A percentile compares a stretch with the other conserved stretches of the same genome.
These are phyloP conservation scores for Bruguiera gymnorhiza DNA, from an alignment of 345 rosid species.

Conservation along the genomic window DNA sequence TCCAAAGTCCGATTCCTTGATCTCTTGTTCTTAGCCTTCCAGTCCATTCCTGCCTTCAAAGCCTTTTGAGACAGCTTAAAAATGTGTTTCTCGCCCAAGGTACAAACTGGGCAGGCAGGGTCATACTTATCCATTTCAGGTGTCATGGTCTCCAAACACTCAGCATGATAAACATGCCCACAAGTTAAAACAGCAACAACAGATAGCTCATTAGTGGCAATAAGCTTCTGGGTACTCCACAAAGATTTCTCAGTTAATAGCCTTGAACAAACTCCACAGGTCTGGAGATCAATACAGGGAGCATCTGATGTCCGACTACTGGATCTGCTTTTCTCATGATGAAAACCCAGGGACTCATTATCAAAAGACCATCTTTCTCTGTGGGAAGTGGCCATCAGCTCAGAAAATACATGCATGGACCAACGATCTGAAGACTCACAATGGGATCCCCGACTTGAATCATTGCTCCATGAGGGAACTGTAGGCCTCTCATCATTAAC, in stretches of 20 bases:
- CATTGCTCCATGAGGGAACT: slow-evolving; percentile 53
- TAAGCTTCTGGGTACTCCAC: slow-evolving; percentile 75
- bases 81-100: slow-evolving; percentile 76
- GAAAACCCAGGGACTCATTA: slow-evolving; percentile 48
- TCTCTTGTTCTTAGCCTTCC: slow-evolving; percentile 61
- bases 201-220: slow-evolving; percentile 56
- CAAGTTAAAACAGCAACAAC: slow-evolving; percentile 77
- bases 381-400: slow-evolving; percentile 62
- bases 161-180: slow-evolving; percentile 95
- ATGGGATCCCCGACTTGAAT: slow-evolving; percentile 47
- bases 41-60: slow-evolving; percentile 68
- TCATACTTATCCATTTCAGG: slow-evolving; percentile 73
- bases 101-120: slow-evolving; percentile 90
- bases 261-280: slow-evolving; percentile 88
- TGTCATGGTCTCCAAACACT: slow-evolving; percentile 91
- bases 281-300: slow-evolving; percentile 51
- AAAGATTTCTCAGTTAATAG: slow-evolving; percentile 68
- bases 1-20: slow-evolving; percentile 64
- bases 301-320: slow-evolving; percentile 40
- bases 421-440: slow-evolving; percentile 74
- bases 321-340: slow-evolving; percentile 45
- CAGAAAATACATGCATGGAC: slow-evolving; percentile 83
- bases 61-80: slow-evolving; percentile 74
- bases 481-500: slow-evolving; percentile 43
- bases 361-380: slow-evolving; percentile 62